Percentiles rank a stretch among this genome's conserved stretches.
These are phyloP conservation scores for Tuber brumale DNA, from an alignment of 495 filamentous ascomycete genomes.

Conservation along the genomic window DNA sequence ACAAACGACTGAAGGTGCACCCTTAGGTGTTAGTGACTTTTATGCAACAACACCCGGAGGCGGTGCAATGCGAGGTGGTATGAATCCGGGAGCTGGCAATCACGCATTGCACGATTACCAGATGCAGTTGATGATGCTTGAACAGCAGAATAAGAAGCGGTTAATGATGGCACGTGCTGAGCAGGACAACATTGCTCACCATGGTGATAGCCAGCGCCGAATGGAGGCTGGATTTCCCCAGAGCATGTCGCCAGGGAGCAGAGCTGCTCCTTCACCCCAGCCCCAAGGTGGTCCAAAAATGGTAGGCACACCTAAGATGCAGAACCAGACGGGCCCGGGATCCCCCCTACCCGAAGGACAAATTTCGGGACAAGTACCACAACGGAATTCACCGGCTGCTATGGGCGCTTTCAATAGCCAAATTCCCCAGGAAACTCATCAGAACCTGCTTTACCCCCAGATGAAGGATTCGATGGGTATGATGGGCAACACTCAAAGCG, in stretches of 20 bases:
- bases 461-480: slow-evolving; percentile 53
- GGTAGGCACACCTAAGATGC: slow-evolving; percentile 73
- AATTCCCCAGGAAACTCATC: slow-evolving; percentile 56
- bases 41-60: slow-evolving; percentile 53
- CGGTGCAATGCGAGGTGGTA: slow-evolving; percentile 48
- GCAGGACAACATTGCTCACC: slow-evolving; percentile 65
- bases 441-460: slow-evolving; percentile 57
- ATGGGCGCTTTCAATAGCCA: slow-evolving; percentile 56
- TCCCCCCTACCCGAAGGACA: slow-evolving; percentile 75
- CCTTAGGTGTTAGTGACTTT: slow-evolving; percentile 56
- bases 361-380: slow-evolving; percentile 53
- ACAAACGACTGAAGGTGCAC: slow-evolving; percentile 54
- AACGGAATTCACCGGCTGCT: slow-evolving; percentile 73
- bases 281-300: slow-evolving; percentile 69
- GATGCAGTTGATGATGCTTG: slow-evolving; percentile 97
- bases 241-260: slow-evolving; percentile 74
- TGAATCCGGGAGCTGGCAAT: slow-evolving; percentile 61
- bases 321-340: slow-evolving; percentile 60
- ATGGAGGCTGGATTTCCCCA: slow-evolving; percentile 51
- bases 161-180: slow-evolving; percentile 96
- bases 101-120: slow-evolving; percentile 97
- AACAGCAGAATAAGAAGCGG: slow-evolving; percentile 97
- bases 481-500: slow-evolving; percentile 50
- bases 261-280: slow-evolving; percentile 80
- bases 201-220: slow-evolving; percentile 51